Conservation (phyloP, 805 yeast genomes). For the Candida gorgasii region DNA sequence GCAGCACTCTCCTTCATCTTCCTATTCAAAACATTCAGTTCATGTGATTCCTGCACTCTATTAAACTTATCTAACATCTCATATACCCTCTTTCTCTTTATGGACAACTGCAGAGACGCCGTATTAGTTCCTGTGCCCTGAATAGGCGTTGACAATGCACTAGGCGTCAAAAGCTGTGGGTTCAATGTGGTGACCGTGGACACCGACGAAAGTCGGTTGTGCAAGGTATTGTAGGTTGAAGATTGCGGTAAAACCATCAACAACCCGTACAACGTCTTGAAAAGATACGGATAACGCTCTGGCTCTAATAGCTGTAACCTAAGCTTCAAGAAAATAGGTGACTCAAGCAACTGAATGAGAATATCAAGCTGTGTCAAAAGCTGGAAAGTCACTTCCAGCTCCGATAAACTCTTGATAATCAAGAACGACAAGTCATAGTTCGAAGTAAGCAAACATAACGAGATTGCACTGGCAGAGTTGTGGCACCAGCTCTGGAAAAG, state of each 20-base stretch:
- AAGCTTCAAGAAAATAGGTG: slow-evolving; percentile 86
- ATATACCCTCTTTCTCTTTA: slow-evolving; percentile 37
- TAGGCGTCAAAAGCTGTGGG: slow-evolving; percentile 10
- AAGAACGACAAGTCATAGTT: slow-evolving; percentile 84
- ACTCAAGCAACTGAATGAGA: slow-evolving; percentile 84
- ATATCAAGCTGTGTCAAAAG: slow-evolving; percentile 85
- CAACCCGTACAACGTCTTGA: slow-evolving; percentile 87
- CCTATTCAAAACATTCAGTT: slow-evolving; percentile 12
- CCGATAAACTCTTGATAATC: slow-evolving; percentile 78
- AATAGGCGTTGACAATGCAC: slow-evolving; percentile 17
- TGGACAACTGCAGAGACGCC: slow-evolving; percentile 31
- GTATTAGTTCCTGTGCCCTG: too few relatives aligned
- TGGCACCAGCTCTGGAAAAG: slow-evolving; percentile 90
- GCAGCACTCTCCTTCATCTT: slow-evolving; percentile 16
- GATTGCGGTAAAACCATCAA: slow-evolving; percentile 95
- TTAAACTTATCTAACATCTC: slow-evolving; percentile 44
- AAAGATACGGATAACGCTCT: slow-evolving; percentile 72
- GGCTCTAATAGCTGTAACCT: slow-evolving; percentile 90
- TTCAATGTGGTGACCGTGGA: slow-evolving; percentile 36
- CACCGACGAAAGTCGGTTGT: slow-evolving; percentile 69
- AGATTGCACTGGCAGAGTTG: slow-evolving; percentile 83
- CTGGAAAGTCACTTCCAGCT: slow-evolving; percentile 76
- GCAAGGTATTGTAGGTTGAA: slow-evolving; percentile 78
- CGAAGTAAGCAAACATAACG: slow-evolving; percentile 82
- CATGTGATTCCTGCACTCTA: slow-evolving; percentile 37